Base-by-base conservation (phyloP, 208 protist genomes). In the Angomonas deanei region DNA sequence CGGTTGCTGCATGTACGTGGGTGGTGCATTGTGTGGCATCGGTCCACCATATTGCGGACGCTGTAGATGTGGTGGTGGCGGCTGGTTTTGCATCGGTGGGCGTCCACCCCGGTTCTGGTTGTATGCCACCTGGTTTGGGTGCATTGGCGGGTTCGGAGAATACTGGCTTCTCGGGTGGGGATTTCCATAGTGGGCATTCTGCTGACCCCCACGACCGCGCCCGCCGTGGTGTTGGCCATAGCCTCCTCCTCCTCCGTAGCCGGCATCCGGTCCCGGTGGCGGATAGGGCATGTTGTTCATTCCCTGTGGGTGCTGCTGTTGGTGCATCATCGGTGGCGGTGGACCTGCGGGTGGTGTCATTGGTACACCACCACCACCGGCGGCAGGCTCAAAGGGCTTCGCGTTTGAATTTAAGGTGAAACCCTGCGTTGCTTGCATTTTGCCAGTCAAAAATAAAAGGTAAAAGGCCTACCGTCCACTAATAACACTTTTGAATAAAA, bases 271-370 rank as follows among this genome's bases (percentile, higher is more conserved):
- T 50, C 49, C n/a, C 49, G 57, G 13, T 33, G 24, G 13, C 39
- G n/a, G 57, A 66, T 72, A 46, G 32, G 42, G 60, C 50, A n/a
- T 64, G 33, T 63, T 66, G 55, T 66, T 70, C 67, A 73, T 70
- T 42, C 61, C 39, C 54, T 63, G 50, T 47, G 49, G 28, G 34
- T 61, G 50, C 2, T 23, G 32, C 17, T 36, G 28, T 30, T 39
- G 61, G 30, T 28, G 21, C n/a, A 58, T 62, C 57, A 68, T 56
- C 27, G 47, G 54, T 10, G 55, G 60, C 31, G 36, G 36, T 32
- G 50, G 52, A 56, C 66, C 53, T 8, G 17, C 6, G n/a, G n/a
- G n/a, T n/a, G n/a, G n/a, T n/a, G n/a, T n/a, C 56, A 33, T 21
- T n/a, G 11, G 32, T 19, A n/a, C 15, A 42, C 36, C 36, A 42